These are phyloP conservation scores for Suillus discolor DNA, from an alignment of 768 basidiomycete species.

Conservation along the genomic window DNA sequence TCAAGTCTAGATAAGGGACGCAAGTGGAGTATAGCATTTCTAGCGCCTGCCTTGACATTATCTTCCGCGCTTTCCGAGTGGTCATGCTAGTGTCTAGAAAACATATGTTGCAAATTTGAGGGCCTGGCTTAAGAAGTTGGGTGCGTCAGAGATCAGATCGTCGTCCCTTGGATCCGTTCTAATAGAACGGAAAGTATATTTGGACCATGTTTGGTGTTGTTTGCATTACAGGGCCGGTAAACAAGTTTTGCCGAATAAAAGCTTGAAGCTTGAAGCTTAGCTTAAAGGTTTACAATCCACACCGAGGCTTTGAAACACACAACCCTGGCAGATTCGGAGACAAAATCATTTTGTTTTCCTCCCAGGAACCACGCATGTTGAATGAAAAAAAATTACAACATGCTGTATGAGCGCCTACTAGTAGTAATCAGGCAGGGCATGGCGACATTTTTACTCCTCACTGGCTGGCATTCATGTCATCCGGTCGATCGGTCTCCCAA, in stretches of 20 bases:
- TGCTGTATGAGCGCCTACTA: conserved; percentile 1
- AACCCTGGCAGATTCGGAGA: not conserved
- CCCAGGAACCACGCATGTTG: not conserved
- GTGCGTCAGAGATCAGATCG: conserved; percentile 25
- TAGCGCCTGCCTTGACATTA: not conserved
- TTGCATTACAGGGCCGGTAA: not conserved
- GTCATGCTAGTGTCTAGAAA: conserved; percentile 51
- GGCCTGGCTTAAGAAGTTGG: conserved; percentile 49
- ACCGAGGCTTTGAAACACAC: not conserved
- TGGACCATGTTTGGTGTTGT: not conserved
- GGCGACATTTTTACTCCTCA: not conserved
- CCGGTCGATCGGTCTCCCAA: not conserved
- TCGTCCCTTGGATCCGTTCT: conserved; percentile 51
- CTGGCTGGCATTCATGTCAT: not conserved
- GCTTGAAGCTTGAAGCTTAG: not conserved
- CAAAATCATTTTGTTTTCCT: not conserved
- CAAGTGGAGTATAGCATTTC: no score
- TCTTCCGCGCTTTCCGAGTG: conserved; percentile 43
- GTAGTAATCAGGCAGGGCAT: not conserved
- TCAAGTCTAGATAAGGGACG: no score
- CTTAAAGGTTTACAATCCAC: not conserved
- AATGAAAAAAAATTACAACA: not conserved
- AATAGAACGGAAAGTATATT: not conserved
- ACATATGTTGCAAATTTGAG: conserved; percentile 42
- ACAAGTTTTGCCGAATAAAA: not conserved